phyloP scores from a whole-genome alignment of 139 green algal genomes.

The Microglena sp. region DNA sequence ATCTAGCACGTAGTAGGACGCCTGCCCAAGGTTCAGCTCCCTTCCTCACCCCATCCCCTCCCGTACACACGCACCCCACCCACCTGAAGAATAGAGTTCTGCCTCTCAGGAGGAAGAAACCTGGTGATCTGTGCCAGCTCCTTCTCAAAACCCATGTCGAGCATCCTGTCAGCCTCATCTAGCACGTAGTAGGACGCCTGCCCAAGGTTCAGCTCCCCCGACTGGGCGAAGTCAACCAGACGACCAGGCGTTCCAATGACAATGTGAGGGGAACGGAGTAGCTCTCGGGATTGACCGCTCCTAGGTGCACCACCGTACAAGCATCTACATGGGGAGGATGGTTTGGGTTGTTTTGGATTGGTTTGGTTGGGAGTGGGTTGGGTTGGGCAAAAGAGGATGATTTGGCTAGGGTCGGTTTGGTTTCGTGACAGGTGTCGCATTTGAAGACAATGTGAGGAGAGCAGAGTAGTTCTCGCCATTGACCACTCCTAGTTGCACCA shows the following conservation, averaged over 20 bases:
- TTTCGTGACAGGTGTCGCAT: too few species aligned
- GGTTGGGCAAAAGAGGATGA: too few species aligned
- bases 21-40: conserved; percentile 33
- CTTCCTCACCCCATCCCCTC: too few species aligned
- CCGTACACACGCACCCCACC: too few species aligned
- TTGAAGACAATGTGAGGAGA: too few species aligned
- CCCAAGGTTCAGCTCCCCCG: conserved; percentile 37
- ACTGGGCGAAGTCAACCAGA: conserved; percentile 72
- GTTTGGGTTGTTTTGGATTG: too few species aligned
- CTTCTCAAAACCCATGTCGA: conserved; percentile 59
- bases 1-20: conserved; percentile 78
- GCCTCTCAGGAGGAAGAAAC: conserved; percentile 31
- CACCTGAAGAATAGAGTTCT: conserved; percentile 74
- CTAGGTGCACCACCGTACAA: conserved; percentile 70
- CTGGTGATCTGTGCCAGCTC: conserved; percentile 14
- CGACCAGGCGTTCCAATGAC: conserved; percentile 77
- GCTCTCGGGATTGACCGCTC: conserved; percentile 22
- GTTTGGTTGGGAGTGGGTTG: too few species aligned
- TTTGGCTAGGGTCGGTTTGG: too few species aligned
- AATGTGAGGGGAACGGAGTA: conserved; percentile 9
- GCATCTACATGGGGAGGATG: too few species aligned
- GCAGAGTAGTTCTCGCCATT: too few species aligned
- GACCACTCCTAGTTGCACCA: too few species aligned
- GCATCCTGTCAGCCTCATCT: conserved; percentile 32
- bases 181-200: conserved; percentile 6